Evolutionary conservation across 208 protist genomes (phyloP).

Genomic region (Leptomonas seymouri): DNA sequence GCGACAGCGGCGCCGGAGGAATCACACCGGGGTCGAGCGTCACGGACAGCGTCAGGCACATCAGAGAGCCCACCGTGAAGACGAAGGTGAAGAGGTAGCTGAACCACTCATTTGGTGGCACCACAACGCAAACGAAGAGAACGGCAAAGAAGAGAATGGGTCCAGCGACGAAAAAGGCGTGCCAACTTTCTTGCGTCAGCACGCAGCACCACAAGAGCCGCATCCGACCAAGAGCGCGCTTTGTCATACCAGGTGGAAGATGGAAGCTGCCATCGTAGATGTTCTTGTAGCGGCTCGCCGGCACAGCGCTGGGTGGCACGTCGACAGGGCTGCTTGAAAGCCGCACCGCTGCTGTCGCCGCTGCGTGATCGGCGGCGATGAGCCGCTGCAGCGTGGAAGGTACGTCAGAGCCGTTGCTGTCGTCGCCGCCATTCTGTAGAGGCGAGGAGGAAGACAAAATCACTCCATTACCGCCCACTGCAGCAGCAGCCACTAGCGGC

Average conservation of each 20-base stretch:
- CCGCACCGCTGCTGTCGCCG: not conserved
- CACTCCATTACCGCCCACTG: not conserved
- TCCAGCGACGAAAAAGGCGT: slow-evolving; percentile 41
- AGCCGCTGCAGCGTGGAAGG: slow-evolving; percentile 4
- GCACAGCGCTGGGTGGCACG: slow-evolving; percentile 22
- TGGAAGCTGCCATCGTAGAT: slow-evolving; percentile 18
- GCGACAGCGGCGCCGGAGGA: slow-evolving; percentile 42
- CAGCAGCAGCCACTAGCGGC: not conserved
- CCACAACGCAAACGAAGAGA: slow-evolving; percentile 56
- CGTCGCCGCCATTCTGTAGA: not conserved
- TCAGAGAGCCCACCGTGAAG: slow-evolving; percentile 38
- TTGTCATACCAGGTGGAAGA: slow-evolving; percentile 31
- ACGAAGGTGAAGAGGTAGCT: slow-evolving; percentile 46
- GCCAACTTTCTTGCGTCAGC: slow-evolving; percentile 44
- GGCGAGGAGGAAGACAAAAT: not conserved
- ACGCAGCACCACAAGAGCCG: slow-evolving; percentile 47
- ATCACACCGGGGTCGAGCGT: slow-evolving; percentile 75
- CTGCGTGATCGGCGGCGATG: not conserved
- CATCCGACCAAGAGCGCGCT: slow-evolving; percentile 56
- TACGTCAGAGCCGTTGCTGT: not conserved
- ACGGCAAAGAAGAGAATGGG: slow-evolving; percentile 38
- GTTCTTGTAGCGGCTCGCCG: slow-evolving; percentile 8
- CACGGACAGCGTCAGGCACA: slow-evolving; percentile 57
- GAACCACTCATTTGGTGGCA: slow-evolving; percentile 54
- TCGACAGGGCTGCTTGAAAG: slow-evolving; percentile 11